Base-by-base conservation (phyloP, 2,329 filamentous ascomycete species). In the Endocalyx cinctus region DNA sequence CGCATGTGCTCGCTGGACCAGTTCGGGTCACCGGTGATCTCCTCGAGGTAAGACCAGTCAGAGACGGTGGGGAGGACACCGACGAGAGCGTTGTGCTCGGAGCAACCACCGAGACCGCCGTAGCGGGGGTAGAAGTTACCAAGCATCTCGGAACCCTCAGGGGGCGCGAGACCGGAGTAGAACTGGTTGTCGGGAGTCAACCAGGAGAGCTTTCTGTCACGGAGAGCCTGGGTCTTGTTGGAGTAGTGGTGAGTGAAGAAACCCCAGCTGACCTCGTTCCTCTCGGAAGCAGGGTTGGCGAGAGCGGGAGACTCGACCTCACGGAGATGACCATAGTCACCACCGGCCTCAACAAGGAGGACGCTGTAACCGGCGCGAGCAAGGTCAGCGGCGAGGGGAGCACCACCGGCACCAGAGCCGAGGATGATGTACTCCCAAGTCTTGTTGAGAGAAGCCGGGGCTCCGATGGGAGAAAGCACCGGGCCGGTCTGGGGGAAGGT, bases 171-270 rank as follows among this genome's bases (percentile, higher is more conserved):
- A 11, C 77, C 76, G 12, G 66, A 70, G 47, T 79, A 79, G 16
- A 66, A 57, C 4, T 59, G 51, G 13, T 72, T 74, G 28, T 69
- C 55, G 0, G 67, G 60, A 1, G 70, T 72, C 7, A 66, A 50
- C 49, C 77, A 82, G 2, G 70, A 70, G 29, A 74, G 72, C 62
- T 82, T 82, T 45, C 60, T 70, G 50, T 82, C 75, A 32, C 64
- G 61, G 15, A 67, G 62, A 42, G 77, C 71, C 23, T 70, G 63
- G 15, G 57, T 53, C 27, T 73, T 58, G 39, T 80, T 67, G 7
- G 64, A 60, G 47, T 79, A 81, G 52, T 82, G 77, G 28, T 67
- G 67, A n/a, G 79, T 73, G 42, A 72, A 82, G 57, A 74, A 82
- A 52, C 79, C 72, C 78, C 78, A 83, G 28, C 66, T 59, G 44